phyloP scores from a whole-genome alignment of 495 filamentous ascomycete species.

The Hyaloscypha bicolor region DNA sequence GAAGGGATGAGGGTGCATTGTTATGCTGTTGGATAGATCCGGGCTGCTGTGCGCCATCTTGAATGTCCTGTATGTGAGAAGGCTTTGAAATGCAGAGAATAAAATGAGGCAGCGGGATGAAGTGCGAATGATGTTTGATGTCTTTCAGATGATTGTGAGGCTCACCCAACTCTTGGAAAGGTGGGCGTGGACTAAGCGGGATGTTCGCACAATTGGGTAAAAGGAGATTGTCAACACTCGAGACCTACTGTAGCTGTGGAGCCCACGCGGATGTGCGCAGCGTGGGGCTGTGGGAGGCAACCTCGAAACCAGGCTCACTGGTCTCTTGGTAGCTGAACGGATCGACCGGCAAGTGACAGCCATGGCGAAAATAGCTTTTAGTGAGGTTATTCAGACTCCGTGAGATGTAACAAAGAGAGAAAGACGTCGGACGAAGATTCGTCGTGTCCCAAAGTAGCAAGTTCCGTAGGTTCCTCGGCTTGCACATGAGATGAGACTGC shows the following conservation, averaged over 20 bases:
- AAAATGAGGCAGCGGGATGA: neutral
- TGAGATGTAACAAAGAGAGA: neutral
- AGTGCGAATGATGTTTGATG: neutral
- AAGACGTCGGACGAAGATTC: neutral
- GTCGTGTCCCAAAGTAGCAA: neutral
- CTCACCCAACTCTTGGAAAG: neutral
- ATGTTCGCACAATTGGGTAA: neutral
- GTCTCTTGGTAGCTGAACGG: neutral
- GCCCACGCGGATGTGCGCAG: neutral
- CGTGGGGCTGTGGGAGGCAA: neutral
- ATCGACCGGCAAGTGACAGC: neutral
- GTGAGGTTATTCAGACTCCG: neutral
- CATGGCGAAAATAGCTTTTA: neutral
- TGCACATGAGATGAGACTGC: too few species aligned
- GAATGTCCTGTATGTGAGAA: neutral
- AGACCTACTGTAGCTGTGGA: neutral
- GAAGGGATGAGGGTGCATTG: slow-evolving; percentile 48
- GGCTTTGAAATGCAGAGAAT: neutral
- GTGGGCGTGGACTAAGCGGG: neutral
- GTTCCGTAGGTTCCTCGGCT: too few species aligned
- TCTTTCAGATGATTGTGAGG: neutral
- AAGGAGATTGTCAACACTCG: neutral
- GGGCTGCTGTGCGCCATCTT: slow-evolving; percentile 32
- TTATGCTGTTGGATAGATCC: slow-evolving; percentile 44
- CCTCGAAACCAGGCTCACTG: neutral